phyloP scores from a whole-genome alignment of 108 stramenopile species.

The Skeletonema marinoi region DNA sequence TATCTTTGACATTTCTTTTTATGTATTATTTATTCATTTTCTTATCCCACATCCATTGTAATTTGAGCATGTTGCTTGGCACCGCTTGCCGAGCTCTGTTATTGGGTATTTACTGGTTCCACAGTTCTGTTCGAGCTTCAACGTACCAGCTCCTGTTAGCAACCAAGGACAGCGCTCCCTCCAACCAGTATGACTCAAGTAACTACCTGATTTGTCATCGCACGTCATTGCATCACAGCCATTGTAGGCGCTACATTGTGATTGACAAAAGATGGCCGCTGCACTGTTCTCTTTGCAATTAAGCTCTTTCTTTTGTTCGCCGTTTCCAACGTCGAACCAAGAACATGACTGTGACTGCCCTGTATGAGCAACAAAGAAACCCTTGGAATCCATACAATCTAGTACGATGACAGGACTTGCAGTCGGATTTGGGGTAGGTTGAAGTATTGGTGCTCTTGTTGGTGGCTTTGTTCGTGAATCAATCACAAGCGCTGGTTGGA shows the following conservation, averaged over 20 bases:
- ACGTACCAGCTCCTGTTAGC: constrained; percentile 23
- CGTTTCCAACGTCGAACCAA: constrained; percentile 38
- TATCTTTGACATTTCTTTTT: not conserved
- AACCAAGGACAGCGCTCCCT: constrained; percentile 40
- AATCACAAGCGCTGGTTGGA: constrained; percentile 31
- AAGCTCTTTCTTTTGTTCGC: constrained; percentile 24
- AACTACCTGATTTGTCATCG: constrained; percentile 28
- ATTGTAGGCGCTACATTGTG: constrained; percentile 37
- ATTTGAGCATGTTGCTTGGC: constrained; percentile 30
- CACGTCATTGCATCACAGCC: constrained; percentile 30
- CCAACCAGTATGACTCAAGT: constrained; percentile 36
- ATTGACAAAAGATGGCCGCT: constrained; percentile 30
- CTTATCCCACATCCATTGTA: constrained; percentile 33
- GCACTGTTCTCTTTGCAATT: constrained; percentile 29
- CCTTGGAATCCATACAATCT: constrained; percentile 32
- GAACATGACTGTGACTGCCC: constrained; percentile 37
- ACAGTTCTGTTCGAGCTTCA: constrained; percentile 40
- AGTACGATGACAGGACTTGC: constrained; percentile 9
- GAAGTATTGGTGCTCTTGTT: constrained; percentile 13
- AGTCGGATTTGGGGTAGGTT: constrained; percentile 9
- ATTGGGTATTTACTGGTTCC: constrained; percentile 17
- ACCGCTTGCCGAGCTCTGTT: constrained; percentile 39
- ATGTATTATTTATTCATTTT: not conserved
- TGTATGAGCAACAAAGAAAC: constrained; percentile 24
- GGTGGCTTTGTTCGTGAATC: constrained; percentile 28